Evolutionary conservation across 2,329 filamentous ascomycete species (phyloP).

Genomic region (Coniochaeta prunicola): DNA sequence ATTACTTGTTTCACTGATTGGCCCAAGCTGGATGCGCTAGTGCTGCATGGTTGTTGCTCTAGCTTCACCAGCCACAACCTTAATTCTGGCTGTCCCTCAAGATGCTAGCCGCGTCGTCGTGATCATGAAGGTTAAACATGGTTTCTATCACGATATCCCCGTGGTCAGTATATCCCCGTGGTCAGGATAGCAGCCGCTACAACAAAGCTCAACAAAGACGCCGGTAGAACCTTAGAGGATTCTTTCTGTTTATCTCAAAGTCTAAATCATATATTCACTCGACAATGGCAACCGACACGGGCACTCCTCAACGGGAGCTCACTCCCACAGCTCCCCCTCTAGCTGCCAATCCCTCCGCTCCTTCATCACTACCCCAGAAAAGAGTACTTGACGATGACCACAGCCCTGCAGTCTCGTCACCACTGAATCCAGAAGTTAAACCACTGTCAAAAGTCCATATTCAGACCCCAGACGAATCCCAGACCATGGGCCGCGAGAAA

Average conservation of each 20-base stretch:
- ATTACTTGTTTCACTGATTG: neutral
- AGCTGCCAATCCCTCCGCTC: neutral
- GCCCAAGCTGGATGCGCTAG: neutral
- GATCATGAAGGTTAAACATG: neutral
- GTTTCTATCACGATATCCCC: neutral
- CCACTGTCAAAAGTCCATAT: slow-evolving; percentile 18
- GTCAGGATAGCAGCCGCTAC: too few relatives aligned
- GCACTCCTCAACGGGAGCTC: slow-evolving; percentile 15
- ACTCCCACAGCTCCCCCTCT: slow-evolving; percentile 9
- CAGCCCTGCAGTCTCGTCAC: slow-evolving; percentile 63
- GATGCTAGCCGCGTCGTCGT: neutral
- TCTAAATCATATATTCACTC: neutral
- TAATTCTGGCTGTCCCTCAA: neutral
- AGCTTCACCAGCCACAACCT: neutral
- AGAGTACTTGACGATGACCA: slow-evolving; percentile 63
- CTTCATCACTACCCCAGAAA: slow-evolving; percentile 50
- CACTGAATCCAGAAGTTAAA: slow-evolving; percentile 60
- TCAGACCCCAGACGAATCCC: slow-evolving; percentile 24
- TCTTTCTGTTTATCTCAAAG: neutral
- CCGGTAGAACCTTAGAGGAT: too few relatives aligned
- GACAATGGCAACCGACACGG: slow-evolving; percentile 15
- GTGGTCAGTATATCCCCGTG: too few relatives aligned
- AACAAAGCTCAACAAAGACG: too few relatives aligned
- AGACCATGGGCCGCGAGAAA: slow-evolving; percentile 37
- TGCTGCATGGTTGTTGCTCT: neutral